These are phyloP conservation scores for Neurospora crassa DNA, from an alignment of 2,329 filamentous ascomycete species.

Conservation along the genomic window DNA sequence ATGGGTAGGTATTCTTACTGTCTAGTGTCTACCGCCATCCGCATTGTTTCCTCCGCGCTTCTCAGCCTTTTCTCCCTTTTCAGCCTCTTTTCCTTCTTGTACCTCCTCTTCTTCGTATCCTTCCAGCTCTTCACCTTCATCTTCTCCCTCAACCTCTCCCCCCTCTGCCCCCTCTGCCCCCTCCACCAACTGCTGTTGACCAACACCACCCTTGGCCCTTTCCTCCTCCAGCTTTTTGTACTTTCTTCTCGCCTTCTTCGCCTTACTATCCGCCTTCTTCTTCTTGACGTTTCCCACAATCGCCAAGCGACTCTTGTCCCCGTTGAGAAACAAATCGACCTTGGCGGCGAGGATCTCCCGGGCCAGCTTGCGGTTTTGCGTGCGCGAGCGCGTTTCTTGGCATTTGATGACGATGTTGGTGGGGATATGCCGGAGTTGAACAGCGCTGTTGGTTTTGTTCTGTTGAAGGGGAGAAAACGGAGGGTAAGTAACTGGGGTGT, in stretches of 20 bases:
- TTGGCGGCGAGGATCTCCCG: constrained; percentile 65
- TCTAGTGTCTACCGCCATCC: background rate
- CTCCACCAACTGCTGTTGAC: background rate
- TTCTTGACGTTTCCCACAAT: constrained; percentile 54
- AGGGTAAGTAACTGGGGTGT: background rate
- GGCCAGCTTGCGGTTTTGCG: constrained; percentile 81
- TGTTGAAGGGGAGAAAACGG: constrained; percentile 19
- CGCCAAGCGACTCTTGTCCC: constrained; percentile 52
- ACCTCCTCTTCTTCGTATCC: background rate
- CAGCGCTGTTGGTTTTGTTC: constrained; percentile 96
- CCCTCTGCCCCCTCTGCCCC: constrained; percentile 6
- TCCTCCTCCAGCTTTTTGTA: constrained; percentile 53
- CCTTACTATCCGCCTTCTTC: constrained; percentile 63
- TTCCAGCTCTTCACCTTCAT: background rate
- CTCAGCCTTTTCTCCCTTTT: background rate
- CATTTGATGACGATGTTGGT: constrained; percentile 91
- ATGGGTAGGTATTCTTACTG: background rate
- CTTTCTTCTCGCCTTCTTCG: constrained; percentile 77
- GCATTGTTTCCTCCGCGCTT: background rate
- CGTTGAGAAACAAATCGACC: constrained; percentile 63
- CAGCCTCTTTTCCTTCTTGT: background rate
- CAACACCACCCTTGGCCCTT: constrained; percentile 18
- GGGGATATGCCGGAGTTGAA: constrained; percentile 82
- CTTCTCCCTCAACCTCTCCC: background rate
- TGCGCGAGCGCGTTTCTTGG: constrained; percentile 79